phyloP scores from a whole-genome alignment of 2,329 filamentous ascomycete genomes.

The Dothideomycetidae sp. region DNA sequence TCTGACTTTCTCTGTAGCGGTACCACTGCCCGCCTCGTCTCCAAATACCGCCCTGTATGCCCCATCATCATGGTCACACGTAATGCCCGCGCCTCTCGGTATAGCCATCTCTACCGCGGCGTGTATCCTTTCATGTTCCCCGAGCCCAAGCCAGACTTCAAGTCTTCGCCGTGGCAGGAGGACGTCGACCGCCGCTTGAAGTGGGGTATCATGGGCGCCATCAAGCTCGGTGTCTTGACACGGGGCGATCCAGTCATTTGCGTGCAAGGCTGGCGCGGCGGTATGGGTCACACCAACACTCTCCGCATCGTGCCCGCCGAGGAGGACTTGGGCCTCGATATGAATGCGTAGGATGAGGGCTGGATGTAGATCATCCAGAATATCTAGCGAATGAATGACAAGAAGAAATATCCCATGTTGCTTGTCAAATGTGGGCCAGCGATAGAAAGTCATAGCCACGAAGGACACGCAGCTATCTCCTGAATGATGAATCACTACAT shows the following conservation, averaged over 20 bases:
- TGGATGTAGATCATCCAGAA: too few species aligned
- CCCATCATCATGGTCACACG: constrained; percentile 99
- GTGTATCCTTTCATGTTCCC: constrained; percentile 96
- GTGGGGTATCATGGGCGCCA: constrained; percentile 83
- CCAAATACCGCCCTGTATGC: constrained; percentile 97
- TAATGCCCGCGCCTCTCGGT: constrained; percentile 68
- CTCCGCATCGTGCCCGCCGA: constrained; percentile 38
- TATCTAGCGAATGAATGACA: too few species aligned
- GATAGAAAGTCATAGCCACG: too few species aligned
- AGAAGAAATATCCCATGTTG: too few species aligned
- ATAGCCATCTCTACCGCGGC: constrained; percentile 89
- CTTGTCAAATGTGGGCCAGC: too few species aligned
- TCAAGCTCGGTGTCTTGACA: constrained; percentile 63
- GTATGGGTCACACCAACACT: constrained; percentile 85
- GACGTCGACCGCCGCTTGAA: constrained; percentile 95
- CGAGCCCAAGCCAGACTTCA: constrained; percentile 89
- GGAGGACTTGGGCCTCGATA: constrained; percentile 36
- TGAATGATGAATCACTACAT: too few species aligned
- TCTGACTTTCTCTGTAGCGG: constrained; percentile 41
- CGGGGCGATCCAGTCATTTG: constrained; percentile 65
- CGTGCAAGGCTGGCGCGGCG: constrained; percentile 82
- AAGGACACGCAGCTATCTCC: too few species aligned
- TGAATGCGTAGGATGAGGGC: constrained; percentile 34
- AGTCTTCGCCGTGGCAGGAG: constrained; percentile 89
- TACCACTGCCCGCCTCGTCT: constrained; percentile 83